Percentiles rank a stretch among this genome's conserved stretches.
These are phyloP conservation scores for Aurifilum marmelostoma DNA, from an alignment of 2,329 filamentous ascomycete species.

Conservation along the genomic window DNA sequence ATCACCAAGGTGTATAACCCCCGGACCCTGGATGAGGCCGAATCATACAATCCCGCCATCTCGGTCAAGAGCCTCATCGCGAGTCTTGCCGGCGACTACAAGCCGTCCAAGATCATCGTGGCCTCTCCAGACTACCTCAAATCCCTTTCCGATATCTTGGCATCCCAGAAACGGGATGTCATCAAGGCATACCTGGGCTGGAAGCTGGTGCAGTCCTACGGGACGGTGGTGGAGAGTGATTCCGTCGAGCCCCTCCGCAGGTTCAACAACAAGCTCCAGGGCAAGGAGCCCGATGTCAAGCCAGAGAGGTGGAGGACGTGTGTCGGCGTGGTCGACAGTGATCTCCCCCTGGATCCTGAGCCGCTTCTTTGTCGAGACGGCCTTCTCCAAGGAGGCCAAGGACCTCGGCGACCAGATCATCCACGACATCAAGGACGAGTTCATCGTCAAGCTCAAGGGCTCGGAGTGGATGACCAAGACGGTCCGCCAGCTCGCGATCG, in stretches of 20 bases:
- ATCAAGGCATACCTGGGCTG: slow-evolving; percentile 67
- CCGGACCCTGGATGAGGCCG: slow-evolving; percentile 23
- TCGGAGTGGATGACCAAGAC: slow-evolving; percentile 68
- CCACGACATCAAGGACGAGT: slow-evolving; percentile 70
- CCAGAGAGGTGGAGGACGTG: slow-evolving; percentile 71
- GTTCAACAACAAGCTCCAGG: slow-evolving; percentile 64
- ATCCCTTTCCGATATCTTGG: slow-evolving; percentile 59
- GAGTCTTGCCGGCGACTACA: slow-evolving; percentile 16
- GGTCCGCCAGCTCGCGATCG: slow-evolving; percentile 60
- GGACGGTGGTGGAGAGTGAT: slow-evolving; percentile 61
- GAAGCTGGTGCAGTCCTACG: slow-evolving; percentile 66
- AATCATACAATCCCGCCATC: slow-evolving; percentile 27
- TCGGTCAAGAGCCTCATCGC: slow-evolving; percentile 31
- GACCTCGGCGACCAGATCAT: slow-evolving; percentile 70
- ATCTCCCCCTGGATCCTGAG: slow-evolving; percentile 69
- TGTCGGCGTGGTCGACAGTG: slow-evolving; percentile 58
- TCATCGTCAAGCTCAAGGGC: slow-evolving; percentile 60
- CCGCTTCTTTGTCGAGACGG: slow-evolving; percentile 70
- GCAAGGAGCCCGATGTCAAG: slow-evolving; percentile 63
- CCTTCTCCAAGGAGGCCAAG: slow-evolving; percentile 69
- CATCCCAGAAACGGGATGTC: slow-evolving; percentile 52
- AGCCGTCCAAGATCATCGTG: slow-evolving; percentile 26
- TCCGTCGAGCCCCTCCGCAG: slow-evolving; percentile 61
- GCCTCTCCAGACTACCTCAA: slow-evolving; percentile 58
- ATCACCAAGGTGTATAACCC: slow-evolving; percentile 30